Percentiles rank a stretch among this genome's conserved stretches.
Conservation (phyloP, 2,329 filamentous ascomycete genomes). For the Apiospora pterosperma region DNA sequence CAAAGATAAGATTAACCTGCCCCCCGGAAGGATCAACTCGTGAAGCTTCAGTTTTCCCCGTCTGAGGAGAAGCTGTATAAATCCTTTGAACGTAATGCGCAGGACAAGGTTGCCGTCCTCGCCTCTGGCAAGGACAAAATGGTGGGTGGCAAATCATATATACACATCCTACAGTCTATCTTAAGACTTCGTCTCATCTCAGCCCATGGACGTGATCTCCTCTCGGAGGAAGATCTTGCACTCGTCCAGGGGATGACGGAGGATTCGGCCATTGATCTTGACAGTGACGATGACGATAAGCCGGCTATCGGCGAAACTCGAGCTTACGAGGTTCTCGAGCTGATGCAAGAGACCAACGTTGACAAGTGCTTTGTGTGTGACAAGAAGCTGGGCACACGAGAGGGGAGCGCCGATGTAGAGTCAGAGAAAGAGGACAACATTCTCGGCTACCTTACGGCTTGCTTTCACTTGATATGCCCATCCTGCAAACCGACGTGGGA, state of each 20-base stretch:
- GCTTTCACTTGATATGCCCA: constrained; percentile 81
- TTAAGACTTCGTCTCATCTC: constrained; percentile 85
- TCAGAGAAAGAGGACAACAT: constrained; percentile 59
- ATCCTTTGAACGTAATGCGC: constrained; percentile 77
- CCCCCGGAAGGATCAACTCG: constrained; percentile 68
- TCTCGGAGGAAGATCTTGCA: constrained; percentile 79
- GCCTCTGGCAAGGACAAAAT: constrained; percentile 58
- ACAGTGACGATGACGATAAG: constrained; percentile 68
- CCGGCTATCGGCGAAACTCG: constrained; percentile 62
- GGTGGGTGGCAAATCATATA: constrained; percentile 83
- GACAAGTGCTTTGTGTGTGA: constrained; percentile 72
- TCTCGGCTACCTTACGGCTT: constrained; percentile 78
- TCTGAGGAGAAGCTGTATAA: constrained; percentile 79
- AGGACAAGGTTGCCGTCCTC: constrained; percentile 76
- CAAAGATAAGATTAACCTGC: constrained; percentile 87
- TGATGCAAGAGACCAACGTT: constrained; percentile 78
- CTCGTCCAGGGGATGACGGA: constrained; percentile 77
- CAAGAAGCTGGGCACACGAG: constrained; percentile 54
- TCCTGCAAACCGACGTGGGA: constrained; percentile 64
- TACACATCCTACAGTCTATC: constrained; percentile 89
- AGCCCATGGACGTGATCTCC: constrained; percentile 87
- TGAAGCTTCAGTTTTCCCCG: constrained; percentile 70
- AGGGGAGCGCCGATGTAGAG: constrained; percentile 53
- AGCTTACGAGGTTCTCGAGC: constrained; percentile 79
- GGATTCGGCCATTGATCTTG: constrained; percentile 83